A percentile compares a stretch with the other conserved stretches of the same genome.
These are phyloP conservation scores for Amanita thiersii DNA, from an alignment of 768 basidiomycete species.

Conservation along the genomic window DNA sequence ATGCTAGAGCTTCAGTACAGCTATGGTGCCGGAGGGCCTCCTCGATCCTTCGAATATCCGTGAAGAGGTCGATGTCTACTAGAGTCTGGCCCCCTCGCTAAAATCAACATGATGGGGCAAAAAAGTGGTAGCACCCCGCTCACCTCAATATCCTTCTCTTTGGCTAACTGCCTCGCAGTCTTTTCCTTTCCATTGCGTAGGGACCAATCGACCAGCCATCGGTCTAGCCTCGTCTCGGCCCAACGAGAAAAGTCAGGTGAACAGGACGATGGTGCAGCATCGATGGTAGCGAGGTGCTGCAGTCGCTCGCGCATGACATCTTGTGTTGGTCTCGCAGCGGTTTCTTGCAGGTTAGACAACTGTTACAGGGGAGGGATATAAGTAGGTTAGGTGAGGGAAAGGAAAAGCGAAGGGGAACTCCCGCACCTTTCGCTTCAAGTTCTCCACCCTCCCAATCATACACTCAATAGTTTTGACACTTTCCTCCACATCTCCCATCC, in stretches of 20 bases:
- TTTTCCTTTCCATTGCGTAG: slow-evolving; percentile 71
- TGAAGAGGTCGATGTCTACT: slow-evolving; percentile 88
- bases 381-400: not conserved
- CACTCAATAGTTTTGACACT: slow-evolving; percentile 55
- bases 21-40: slow-evolving; percentile 64
- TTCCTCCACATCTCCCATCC: slow-evolving; percentile 26
- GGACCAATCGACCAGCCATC: slow-evolving; percentile 93
- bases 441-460: slow-evolving; percentile 72
- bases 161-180: slow-evolving; percentile 70
- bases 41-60: slow-evolving; percentile 84
- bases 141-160: slow-evolving; percentile 75
- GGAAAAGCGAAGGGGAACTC: slow-evolving; percentile 1
- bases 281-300: slow-evolving; percentile 59
- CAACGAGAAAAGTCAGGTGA: slow-evolving; percentile 62
- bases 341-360: slow-evolving; percentile 42
- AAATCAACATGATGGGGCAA: slow-evolving; percentile 15
- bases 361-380: slow-evolving; percentile 13
- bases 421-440: slow-evolving; percentile 81
- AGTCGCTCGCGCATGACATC: slow-evolving; percentile 70
- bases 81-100: slow-evolving; percentile 71
- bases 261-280: slow-evolving; percentile 42
- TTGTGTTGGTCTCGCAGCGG: slow-evolving; percentile 50
- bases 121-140: not conserved
- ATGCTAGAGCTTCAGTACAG: slow-evolving; percentile 84
- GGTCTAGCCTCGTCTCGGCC: slow-evolving; percentile 73